Evolutionary conservation across 179 eudicot genomes (phyloP).

Genomic region (Actinidia chinensis): DNA sequence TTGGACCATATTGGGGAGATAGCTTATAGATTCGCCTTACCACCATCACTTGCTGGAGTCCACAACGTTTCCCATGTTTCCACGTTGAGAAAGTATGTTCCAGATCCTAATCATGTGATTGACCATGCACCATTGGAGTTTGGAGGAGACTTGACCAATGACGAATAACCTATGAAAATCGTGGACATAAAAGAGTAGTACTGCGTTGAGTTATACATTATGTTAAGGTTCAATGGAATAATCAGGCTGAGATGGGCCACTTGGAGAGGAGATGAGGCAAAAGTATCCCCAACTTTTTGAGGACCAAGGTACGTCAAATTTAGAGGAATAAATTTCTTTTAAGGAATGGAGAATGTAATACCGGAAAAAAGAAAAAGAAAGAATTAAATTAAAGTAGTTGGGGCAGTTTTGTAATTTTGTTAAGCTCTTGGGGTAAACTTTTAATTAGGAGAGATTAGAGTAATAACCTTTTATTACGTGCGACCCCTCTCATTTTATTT

Average conservation of each 20-base stretch:
- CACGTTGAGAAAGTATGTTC: background rate
- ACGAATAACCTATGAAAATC: background rate
- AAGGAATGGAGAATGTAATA: too few relatives aligned
- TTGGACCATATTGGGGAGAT: background rate
- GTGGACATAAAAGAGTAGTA: background rate
- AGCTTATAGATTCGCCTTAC: background rate
- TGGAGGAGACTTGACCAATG: background rate
- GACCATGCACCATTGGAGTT: background rate
- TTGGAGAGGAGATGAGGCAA: background rate
- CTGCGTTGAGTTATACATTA: background rate
- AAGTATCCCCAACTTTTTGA: background rate
- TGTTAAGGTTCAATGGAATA: background rate
- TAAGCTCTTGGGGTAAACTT: too few relatives aligned
- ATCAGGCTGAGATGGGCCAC: background rate
- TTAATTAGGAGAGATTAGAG: too few relatives aligned
- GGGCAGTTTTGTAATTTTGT: too few relatives aligned
- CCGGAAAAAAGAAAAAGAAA: too few relatives aligned
- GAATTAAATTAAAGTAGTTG: too few relatives aligned
- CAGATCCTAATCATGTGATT: background rate
- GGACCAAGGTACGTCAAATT: too few relatives aligned
- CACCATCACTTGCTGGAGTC: background rate
- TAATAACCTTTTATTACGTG: too few relatives aligned
- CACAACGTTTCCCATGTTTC: conserved; percentile 16
- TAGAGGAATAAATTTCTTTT: too few relatives aligned
- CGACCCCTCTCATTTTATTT: too few relatives aligned